These are phyloP conservation scores for Globomyces sp. DNA, from an alignment of 371 early-diverging fungal genomes.

Conservation along the genomic window DNA sequence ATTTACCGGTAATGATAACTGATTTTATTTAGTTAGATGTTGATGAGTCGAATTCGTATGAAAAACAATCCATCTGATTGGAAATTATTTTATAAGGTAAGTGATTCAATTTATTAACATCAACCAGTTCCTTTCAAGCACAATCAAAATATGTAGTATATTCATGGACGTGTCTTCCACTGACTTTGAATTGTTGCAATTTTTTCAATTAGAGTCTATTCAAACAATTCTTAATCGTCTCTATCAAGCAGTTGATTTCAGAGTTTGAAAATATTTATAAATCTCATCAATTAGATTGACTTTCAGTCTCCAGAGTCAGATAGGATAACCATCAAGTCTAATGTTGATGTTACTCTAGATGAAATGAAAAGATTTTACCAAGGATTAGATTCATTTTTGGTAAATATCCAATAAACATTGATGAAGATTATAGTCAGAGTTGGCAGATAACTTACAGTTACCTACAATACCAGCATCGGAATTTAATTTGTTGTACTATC, in stretches of 20 bases:
- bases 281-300: background rate
- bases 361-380: slow-evolving; percentile 8
- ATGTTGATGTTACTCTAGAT: background rate
- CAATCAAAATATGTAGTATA: background rate
- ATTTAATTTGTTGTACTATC: background rate
- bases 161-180: background rate
- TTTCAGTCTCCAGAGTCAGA: background rate
- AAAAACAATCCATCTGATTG: too few species aligned
- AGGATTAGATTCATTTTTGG: slow-evolving; percentile 2
- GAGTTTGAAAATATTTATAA: too few species aligned
- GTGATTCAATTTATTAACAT: too few species aligned
- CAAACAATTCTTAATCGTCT: too few species aligned
- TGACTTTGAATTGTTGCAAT: background rate
- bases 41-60: too few species aligned
- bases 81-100: too few species aligned
- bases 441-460: background rate
- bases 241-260: too few species aligned
- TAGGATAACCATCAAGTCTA: background rate
- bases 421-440: too few species aligned
- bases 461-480: background rate
- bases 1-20: too few species aligned
- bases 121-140: background rate
- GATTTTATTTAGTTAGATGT: too few species aligned
- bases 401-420: background rate
- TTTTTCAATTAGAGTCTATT: background rate